phyloP scores from a whole-genome alignment of 2,329 filamentous ascomycete genomes.

The Trichoderma brevicompactum region DNA sequence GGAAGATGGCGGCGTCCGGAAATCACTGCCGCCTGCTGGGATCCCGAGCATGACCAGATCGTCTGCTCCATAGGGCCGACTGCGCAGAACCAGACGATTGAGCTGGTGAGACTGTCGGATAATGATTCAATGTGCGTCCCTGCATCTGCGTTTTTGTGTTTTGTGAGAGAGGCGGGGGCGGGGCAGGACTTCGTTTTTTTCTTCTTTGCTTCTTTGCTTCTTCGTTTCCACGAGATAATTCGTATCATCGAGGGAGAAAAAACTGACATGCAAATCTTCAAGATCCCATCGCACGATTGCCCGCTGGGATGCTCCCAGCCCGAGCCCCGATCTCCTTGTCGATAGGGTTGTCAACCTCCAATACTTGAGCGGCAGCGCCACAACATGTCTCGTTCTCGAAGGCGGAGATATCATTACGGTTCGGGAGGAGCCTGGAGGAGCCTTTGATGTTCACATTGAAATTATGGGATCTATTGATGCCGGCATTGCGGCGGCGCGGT shows the following conservation, averaged over 20 bases:
- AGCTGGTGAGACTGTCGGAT: slow-evolving; percentile 64
- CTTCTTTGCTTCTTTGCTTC: neutral
- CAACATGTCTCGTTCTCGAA: slow-evolving; percentile 80
- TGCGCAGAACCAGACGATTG: slow-evolving; percentile 69
- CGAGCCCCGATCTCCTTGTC: slow-evolving; percentile 72
- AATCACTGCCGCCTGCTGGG: slow-evolving; percentile 83
- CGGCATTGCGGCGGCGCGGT: slow-evolving; percentile 84
- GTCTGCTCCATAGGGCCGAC: slow-evolving; percentile 86
- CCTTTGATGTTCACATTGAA: slow-evolving; percentile 67
- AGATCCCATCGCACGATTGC: slow-evolving; percentile 59
- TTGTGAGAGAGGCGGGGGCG: slow-evolving; percentile 24
- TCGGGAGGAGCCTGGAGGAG: slow-evolving; percentile 57
- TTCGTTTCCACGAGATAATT: neutral
- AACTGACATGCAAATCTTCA: slow-evolving; percentile 28
- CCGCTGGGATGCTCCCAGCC: slow-evolving; percentile 86
- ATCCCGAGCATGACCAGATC: slow-evolving; percentile 74
- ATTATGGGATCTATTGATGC: slow-evolving; percentile 94
- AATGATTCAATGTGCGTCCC: slow-evolving; percentile 49
- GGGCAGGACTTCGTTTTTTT: slow-evolving; percentile 5
- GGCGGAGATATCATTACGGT: slow-evolving; percentile 91
- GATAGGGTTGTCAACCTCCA: slow-evolving; percentile 81
- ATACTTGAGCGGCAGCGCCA: slow-evolving; percentile 79
- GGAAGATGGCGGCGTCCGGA: slow-evolving; percentile 65
- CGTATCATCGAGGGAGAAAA: neutral
- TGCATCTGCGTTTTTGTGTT: neutral